Evolutionary conservation across 1,284 basidiomycete species (phyloP), one percentile per base, ranked within the genome.

Genomic region (Porodaedalea pini): DNA sequence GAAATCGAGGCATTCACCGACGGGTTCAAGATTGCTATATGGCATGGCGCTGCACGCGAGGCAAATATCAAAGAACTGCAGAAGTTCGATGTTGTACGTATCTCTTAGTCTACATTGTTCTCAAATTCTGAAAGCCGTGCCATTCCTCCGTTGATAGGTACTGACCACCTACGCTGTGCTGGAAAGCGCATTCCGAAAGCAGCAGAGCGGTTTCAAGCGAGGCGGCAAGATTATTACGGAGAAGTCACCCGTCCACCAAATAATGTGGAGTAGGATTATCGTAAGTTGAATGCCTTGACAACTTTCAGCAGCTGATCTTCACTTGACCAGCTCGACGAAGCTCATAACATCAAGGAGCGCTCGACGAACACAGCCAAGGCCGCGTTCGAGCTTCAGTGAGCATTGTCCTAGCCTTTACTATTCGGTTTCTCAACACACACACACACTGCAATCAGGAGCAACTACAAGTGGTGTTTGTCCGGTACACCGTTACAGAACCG

Each of bases 401-500:
- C 15, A 48, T 25, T 17, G 36, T 32, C 31, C 25, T 1, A n/a
- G 32, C 6, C 21, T 23, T n/a, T 36, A 32, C 10, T 13, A 37
- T 44, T 7, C 15, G 25, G 19, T 29, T 29, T 56, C 8, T 19
- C 5, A 8, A 25, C n/a, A n/a, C 37, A 7, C 21, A 8, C 32
- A 27, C 21, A 17, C 11, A n/a, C 13, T 27, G 40, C 21, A n/a
- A 32, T 13, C 56, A 60, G 59, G 59, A 85, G 88, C 56, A 82
- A 83, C 59, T 93, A 85, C 65, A 85, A 86, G 61, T 99, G 97
- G 97, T 99, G 97, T 71, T 77, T 99, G 31, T 98, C 94, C 25
- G 97, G 96, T n/a, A 98, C 95, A n/a, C 95, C 94, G 0, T 73
- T 95, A 11, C 92, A 98, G 72, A 97, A 97, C 67, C 86, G 96